These are phyloP conservation scores for Aspergillus nanangensis DNA, from an alignment of 495 filamentous ascomycete genomes.

Conservation along the genomic window DNA sequence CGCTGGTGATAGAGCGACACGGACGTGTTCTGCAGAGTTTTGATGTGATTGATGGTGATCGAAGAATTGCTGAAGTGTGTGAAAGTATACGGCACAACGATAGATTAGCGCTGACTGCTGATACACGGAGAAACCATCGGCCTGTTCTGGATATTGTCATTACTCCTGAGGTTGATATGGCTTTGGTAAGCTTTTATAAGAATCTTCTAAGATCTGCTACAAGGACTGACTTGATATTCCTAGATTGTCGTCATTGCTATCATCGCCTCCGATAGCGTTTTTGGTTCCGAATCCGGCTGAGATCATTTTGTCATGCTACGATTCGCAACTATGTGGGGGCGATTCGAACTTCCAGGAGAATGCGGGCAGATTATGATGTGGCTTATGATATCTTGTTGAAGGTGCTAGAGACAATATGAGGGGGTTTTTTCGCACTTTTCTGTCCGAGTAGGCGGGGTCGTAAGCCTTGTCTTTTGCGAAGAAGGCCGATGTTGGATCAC, in stretches of 20 bases:
- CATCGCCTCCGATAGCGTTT: slow-evolving; percentile 11
- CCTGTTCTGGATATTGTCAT: slow-evolving; percentile 19
- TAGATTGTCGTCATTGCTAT: slow-evolving; percentile 11
- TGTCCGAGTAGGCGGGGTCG: background rate
- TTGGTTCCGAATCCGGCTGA: background rate
- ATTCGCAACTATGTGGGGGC: background rate
- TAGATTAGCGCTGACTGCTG: slow-evolving; percentile 12
- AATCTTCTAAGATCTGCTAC: background rate
- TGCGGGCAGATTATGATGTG: too few species aligned
- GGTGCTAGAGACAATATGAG: too few species aligned
- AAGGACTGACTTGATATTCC: background rate
- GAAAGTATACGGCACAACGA: slow-evolving; percentile 25
- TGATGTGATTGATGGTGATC: slow-evolving; percentile 23
- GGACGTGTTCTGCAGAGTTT: slow-evolving; percentile 16
- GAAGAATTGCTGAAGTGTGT: slow-evolving; percentile 20
- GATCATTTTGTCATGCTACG: background rate
- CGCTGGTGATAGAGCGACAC: slow-evolving; percentile 12
- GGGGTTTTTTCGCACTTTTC: too few species aligned
- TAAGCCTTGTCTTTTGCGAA: background rate
- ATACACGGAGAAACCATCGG: slow-evolving; percentile 7
- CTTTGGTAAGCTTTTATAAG: slow-evolving; percentile 15
- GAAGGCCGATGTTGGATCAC: background rate
- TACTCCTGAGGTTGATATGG: slow-evolving; percentile 19
- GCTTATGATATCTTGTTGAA: too few species aligned
- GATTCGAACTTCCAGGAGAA: too few species aligned